Evolutionary conservation across 768 basidiomycete genomes (phyloP).

Genomic region (Artomyces pyxidatus): DNA sequence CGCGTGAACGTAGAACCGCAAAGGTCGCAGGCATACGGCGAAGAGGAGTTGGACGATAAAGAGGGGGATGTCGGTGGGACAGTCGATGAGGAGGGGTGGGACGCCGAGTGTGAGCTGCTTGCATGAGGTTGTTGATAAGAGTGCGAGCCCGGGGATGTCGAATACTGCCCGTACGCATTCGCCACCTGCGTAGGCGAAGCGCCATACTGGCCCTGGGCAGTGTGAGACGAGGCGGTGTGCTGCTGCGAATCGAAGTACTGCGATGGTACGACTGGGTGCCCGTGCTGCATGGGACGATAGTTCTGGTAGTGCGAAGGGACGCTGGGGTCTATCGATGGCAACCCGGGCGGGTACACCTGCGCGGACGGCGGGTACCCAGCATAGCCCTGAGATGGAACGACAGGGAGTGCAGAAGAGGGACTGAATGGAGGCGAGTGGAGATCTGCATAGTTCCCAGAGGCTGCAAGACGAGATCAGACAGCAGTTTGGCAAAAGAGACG

Average conservation of each 20-base stretch:
- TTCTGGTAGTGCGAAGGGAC: constrained; percentile 13
- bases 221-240: constrained; percentile 2
- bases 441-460: too few relatives aligned
- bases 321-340: constrained; percentile 6
- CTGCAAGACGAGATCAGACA: too few relatives aligned
- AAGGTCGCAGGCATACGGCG: constrained; percentile 63
- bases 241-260: constrained; percentile 3
- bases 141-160: constrained; percentile 4
- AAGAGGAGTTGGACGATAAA: too few relatives aligned
- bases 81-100: constrained; percentile 11
- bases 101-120: not conserved
- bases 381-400: too few relatives aligned
- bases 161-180: constrained; percentile 1
- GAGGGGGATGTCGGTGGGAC: constrained; percentile 18
- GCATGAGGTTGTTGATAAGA: constrained; percentile 13
- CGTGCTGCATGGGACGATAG: constrained; percentile 11
- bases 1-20: constrained; percentile 78
- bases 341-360: not conserved
- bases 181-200: not conserved
- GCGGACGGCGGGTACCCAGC: too few relatives aligned
- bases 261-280: constrained; percentile 14
- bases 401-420: too few relatives aligned
- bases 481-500: too few relatives aligned
- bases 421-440: too few relatives aligned
- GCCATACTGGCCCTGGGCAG: constrained; percentile 5